These are phyloP conservation scores for Platanthera zijinensis DNA, from an alignment of 106 monocot genomes.

Conservation along the genomic window DNA sequence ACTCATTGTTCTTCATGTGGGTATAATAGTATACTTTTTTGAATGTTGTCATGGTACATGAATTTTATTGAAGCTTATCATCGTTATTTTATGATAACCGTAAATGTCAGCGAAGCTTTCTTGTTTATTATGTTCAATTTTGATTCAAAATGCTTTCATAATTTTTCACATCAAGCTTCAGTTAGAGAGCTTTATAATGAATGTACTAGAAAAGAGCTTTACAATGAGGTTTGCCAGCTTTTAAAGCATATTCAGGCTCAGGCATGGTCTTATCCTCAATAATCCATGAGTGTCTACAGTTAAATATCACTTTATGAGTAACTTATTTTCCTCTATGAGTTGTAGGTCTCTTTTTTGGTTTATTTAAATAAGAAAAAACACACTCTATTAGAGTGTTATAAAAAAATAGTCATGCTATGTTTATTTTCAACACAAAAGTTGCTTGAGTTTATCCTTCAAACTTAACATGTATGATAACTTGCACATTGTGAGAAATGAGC, in stretches of 20 bases:
- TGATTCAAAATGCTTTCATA: constrained; percentile 8
- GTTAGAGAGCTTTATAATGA: too few relatives aligned
- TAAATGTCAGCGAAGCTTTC: neutral
- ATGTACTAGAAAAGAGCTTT: too few relatives aligned
- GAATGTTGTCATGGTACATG: neutral
- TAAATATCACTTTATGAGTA: neutral
- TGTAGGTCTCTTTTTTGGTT: constrained; percentile 63
- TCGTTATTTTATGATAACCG: neutral
- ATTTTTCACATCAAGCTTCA: constrained; percentile 39
- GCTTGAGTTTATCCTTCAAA: too few relatives aligned
- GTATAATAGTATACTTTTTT: neutral
- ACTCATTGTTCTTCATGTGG: neutral
- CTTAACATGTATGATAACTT: too few relatives aligned
- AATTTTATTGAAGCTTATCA: neutral
- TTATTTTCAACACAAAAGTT: too few relatives aligned
- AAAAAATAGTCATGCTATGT: too few relatives aligned
- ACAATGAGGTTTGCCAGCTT: constrained; percentile 37
- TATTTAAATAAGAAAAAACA: constrained; percentile 29
- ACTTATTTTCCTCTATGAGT: constrained; percentile 4
- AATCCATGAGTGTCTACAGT: neutral
- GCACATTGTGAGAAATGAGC: too few relatives aligned
- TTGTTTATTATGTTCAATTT: neutral
- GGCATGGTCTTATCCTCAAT: constrained; percentile 25
- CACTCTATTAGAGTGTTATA: constrained; percentile 19
- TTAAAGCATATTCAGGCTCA: constrained; percentile 37